Percentiles rank a stretch among this genome's conserved stretches.
Evolutionary conservation across 1,284 basidiomycete species (phyloP).

Genomic region (Puccinia horiana): DNA sequence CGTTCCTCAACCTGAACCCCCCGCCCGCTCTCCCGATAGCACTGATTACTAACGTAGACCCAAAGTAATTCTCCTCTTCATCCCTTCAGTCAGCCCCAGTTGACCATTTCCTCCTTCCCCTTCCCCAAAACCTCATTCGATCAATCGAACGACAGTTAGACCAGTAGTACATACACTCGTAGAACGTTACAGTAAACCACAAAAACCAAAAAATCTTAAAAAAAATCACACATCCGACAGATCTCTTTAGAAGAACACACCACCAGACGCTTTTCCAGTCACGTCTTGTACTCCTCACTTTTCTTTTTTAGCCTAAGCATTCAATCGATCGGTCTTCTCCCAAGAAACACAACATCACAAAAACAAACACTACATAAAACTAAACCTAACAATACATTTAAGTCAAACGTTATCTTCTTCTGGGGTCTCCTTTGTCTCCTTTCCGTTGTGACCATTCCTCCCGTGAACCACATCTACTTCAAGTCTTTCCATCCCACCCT

Average conservation of each 20-base stretch:
- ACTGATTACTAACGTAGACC: too few relatives aligned
- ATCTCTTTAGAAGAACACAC: background rate
- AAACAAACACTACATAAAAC: too few relatives aligned
- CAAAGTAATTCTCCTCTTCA: background rate
- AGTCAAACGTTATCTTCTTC: background rate
- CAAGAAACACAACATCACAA: background rate
- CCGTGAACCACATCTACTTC: background rate
- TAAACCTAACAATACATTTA: background rate
- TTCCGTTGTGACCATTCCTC: background rate
- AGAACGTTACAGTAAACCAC: background rate
- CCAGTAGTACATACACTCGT: background rate
- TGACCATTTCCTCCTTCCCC: background rate
- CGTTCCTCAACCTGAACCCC: background rate
- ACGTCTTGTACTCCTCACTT: background rate
- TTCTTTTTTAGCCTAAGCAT: background rate
- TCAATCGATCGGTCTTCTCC: background rate
- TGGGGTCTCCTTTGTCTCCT: background rate
- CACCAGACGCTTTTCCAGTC: background rate
- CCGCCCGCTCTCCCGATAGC: background rate
- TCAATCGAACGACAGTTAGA: background rate
- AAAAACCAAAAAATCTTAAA: background rate
- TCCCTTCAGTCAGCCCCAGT: background rate
- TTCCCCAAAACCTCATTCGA: background rate
- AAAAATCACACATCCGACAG: background rate
- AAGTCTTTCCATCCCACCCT: background rate